A percentile compares a stretch with the other conserved stretches of the same genome.
phyloP scores from a whole-genome alignment of 2,329 filamentous ascomycete species.

The Sarocladium kiliense region DNA sequence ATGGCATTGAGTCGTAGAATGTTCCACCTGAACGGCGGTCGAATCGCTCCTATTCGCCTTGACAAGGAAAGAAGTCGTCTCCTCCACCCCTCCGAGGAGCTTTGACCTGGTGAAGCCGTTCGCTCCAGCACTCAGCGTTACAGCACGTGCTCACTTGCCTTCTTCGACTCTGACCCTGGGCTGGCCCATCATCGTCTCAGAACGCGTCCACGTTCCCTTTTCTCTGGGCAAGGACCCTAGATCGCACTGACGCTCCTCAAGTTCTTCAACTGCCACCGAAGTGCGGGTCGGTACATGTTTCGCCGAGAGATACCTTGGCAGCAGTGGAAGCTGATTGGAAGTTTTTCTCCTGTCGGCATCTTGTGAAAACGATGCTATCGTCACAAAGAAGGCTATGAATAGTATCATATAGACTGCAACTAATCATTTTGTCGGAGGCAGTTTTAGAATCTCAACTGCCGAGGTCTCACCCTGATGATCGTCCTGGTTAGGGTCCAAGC shows the following conservation, averaged over 20 bases:
- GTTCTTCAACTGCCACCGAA: neutral
- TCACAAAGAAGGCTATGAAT: neutral
- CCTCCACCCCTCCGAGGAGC: no score
- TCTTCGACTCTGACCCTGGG: no score
- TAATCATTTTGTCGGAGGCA: neutral
- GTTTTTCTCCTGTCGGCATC: neutral
- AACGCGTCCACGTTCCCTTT: no score
- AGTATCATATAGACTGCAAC: neutral
- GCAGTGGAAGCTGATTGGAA: neutral
- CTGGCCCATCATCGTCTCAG: neutral
- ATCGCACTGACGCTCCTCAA: neutral
- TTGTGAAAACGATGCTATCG: neutral
- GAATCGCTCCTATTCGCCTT: neutral
- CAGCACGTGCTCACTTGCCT: no score
- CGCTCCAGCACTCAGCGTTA: no score
- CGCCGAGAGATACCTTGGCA: neutral
- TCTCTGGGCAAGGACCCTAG: neutral
- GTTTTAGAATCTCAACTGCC: neutral
- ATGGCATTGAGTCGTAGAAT: neutral
- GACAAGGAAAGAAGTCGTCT: no score
- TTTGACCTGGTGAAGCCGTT: neutral
- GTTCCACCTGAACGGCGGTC: neutral
- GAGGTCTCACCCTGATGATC: conserved; percentile 1
- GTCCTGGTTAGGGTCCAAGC: neutral
- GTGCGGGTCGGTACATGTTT: neutral